Conservation (phyloP, 2,329 filamentous ascomycete genomes). For the Metarhizium rileyi region DNA sequence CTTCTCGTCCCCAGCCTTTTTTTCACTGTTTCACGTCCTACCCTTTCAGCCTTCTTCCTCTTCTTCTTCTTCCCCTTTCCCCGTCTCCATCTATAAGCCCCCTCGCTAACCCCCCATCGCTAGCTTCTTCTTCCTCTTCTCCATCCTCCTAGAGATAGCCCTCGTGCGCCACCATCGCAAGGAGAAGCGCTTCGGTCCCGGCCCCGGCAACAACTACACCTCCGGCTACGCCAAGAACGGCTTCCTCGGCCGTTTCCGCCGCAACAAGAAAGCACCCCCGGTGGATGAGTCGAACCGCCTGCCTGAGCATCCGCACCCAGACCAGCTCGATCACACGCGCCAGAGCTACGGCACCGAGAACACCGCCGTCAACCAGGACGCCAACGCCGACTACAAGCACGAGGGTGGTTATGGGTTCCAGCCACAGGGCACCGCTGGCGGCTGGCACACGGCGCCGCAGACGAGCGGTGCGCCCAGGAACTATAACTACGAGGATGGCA, state of each 20-base stretch:
- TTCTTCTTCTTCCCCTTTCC: too few relatives aligned
- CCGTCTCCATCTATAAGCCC: too few relatives aligned
- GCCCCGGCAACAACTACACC: conserved; percentile 47
- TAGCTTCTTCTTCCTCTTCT: conserved; percentile 66
- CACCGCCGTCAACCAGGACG: conserved; percentile 23
- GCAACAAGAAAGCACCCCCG: conserved; percentile 13
- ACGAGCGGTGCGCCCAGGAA: conserved; percentile 11
- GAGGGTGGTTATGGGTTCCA: conserved; percentile 17
- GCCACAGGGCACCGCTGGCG: not conserved
- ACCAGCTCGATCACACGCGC: conserved; percentile 28
- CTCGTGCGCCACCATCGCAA: conserved; percentile 63
- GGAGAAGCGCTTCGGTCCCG: conserved; percentile 59
- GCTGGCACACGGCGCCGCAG: conserved; percentile 2
- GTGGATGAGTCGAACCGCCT: conserved; percentile 22
- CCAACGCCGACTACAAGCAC: conserved; percentile 17
- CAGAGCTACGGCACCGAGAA: conserved; percentile 32
- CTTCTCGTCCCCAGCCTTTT: too few relatives aligned
- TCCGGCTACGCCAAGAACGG: conserved; percentile 30
- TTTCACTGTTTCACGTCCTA: too few relatives aligned
- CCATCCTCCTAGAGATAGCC: conserved; percentile 57
- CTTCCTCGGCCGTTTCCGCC: conserved; percentile 25
- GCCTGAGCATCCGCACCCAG: conserved; percentile 30
- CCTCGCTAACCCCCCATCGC: too few relatives aligned
- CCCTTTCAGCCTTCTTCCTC: too few relatives aligned
- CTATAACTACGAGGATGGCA: conserved; percentile 28